phyloP scores from a whole-genome alignment of 2,329 filamentous ascomycete genomes.

The Trichoderma lentiforme region DNA sequence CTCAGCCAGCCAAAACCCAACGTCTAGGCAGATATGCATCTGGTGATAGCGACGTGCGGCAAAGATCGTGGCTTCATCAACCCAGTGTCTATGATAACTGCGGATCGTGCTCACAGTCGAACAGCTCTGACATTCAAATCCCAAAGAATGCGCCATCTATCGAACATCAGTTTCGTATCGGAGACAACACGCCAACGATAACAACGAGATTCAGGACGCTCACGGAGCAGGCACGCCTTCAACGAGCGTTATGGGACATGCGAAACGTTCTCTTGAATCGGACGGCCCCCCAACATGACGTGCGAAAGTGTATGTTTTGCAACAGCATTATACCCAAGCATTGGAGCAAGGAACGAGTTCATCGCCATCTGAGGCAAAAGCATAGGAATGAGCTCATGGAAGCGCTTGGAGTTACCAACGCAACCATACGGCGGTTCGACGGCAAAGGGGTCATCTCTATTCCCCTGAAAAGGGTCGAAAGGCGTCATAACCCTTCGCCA shows the following conservation, averaged over 20 bases:
- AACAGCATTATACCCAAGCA: slow-evolving; percentile 29
- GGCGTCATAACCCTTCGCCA: background rate
- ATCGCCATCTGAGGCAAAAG: slow-evolving; percentile 29
- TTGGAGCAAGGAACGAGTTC: slow-evolving; percentile 28
- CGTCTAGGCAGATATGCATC: background rate
- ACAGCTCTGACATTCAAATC: slow-evolving; percentile 12
- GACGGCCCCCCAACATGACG: slow-evolving; percentile 37
- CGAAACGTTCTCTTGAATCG: slow-evolving; percentile 24
- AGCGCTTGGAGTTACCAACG: slow-evolving; percentile 15
- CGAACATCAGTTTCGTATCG: slow-evolving; percentile 37
- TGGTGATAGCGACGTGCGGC: background rate
- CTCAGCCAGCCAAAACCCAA: background rate
- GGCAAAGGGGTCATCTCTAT: background rate
- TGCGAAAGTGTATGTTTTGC: slow-evolving; percentile 37
- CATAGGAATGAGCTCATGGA: slow-evolving; percentile 28
- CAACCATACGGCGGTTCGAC: background rate
- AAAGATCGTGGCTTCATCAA: slow-evolving; percentile 25
- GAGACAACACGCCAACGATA: slow-evolving; percentile 35
- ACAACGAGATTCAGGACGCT: slow-evolving; percentile 37
- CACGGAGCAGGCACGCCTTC: slow-evolving; percentile 22
- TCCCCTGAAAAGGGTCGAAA: background rate
- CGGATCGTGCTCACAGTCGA: slow-evolving; percentile 18
- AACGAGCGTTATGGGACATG: background rate
- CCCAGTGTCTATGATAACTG: slow-evolving; percentile 23
- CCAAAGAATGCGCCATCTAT: slow-evolving; percentile 25